Conservation (phyloP, 345 rosid species). For the Camelina laxa region DNA sequence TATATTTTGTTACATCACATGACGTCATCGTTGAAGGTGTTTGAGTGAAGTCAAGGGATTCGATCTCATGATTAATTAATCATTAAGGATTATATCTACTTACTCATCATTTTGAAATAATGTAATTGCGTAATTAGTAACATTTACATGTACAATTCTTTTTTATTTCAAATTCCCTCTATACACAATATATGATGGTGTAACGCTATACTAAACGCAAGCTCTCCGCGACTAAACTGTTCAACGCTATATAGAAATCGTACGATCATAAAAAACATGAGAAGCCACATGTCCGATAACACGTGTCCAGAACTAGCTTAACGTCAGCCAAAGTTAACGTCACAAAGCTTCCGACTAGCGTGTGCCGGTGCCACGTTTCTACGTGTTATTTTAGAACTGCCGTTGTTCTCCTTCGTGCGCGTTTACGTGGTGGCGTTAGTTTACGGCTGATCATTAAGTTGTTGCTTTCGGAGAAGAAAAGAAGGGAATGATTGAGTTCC, state of each 20-base stretch:
- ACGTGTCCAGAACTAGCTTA: constrained; percentile 20
- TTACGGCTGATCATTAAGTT: constrained; percentile 25
- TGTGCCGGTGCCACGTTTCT: constrained; percentile 28
- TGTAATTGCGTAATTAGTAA: background rate
- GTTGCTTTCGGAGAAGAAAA: constrained; percentile 41
- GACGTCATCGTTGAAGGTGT: constrained; percentile 48
- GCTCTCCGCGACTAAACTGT: background rate
- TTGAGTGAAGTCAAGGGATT: constrained; percentile 62
- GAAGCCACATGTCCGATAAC: constrained; percentile 12
- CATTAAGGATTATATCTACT: constrained; percentile 17
- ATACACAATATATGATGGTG: background rate
- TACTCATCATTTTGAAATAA: constrained; percentile 5
- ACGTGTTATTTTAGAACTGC: constrained; percentile 5
- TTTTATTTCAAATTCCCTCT: background rate
- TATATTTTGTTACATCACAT: constrained; percentile 43
- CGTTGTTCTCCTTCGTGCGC: constrained; percentile 23
- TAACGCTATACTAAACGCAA: background rate
- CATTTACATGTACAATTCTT: background rate
- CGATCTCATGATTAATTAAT: constrained; percentile 29
- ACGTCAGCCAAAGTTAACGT: constrained; percentile 32
- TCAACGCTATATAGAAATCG: background rate
- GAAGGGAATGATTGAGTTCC: background rate
- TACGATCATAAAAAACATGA: background rate
- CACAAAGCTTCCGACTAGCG: constrained; percentile 8
- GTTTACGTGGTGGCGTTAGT: constrained; percentile 42